Evolutionary conservation across 2,329 filamentous ascomycete species (phyloP), one percentile per base, ranked within the genome.

Genomic region (Trichoderma sp.): DNA sequence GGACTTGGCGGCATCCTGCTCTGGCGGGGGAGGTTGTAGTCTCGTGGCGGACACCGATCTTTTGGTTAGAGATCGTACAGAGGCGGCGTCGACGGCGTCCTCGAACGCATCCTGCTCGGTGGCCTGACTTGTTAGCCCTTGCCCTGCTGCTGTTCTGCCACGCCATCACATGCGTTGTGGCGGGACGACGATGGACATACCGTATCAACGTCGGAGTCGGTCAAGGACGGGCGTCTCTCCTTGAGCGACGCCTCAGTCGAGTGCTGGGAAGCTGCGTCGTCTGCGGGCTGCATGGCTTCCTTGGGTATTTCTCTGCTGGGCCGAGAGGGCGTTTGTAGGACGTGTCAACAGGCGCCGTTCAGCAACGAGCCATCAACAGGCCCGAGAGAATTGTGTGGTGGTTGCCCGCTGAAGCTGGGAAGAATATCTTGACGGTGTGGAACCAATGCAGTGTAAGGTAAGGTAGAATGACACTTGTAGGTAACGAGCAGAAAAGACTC

Each of bases 21-120:
- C 61, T 19, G 58, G 63, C 19, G 60, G 60, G 50, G 50, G 50
- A 43, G 72, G 64, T n/a, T 71, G 65, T 58, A 69, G 73, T 66
- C 76, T 79, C 45, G 78, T 71, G 52, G 74, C 68, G 19, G 77
- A 77, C 39, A 72, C 69, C 61, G 73, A 70, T 73, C 82, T 78
- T 69, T 81, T 81, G 44, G 84, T 87, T 67, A 92, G 78, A 28
- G 89, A 92, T 67, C 89, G 85, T 60, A 85, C 80, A 41, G 86
- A 88, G 52, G 81, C 78, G 66, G 82, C 85, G 76, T 91, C 90
- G 70, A 86, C 80, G 63, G 91, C 92, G 81, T 97, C 92, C 79
- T 96, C 92, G 73, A 96, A 96, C 17, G 85, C 70, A 47, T 79
- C 77, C 39, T 73, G 66, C 34, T 77, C 77, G 43, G 69, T 69